Conservation (phyloP, 371 early-diverging fungal genomes). For the Haplosporangium sp. region DNA sequence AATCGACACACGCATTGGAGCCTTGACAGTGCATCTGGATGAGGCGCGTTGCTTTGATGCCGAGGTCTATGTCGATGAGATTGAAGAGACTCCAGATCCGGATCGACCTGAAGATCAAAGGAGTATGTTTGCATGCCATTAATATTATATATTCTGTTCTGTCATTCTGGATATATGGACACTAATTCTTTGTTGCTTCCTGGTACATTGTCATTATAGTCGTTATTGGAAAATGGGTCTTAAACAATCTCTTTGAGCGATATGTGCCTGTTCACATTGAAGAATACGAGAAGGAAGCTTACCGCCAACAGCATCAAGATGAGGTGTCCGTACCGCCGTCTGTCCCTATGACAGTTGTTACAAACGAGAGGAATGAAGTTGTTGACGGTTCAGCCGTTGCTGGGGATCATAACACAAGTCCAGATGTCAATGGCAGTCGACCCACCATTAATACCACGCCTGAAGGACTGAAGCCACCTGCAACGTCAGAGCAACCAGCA, state of each 20-base stretch:
- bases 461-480: slow-evolving; percentile 23
- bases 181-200: background rate
- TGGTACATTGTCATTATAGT: slow-evolving; percentile 57
- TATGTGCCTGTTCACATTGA: slow-evolving; percentile 62
- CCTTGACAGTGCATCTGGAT: slow-evolving; percentile 87
- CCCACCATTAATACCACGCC: slow-evolving; percentile 42
- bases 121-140: slow-evolving; percentile 57
- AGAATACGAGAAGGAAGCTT: slow-evolving; percentile 51
- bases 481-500: slow-evolving; percentile 2
- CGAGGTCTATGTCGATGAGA: slow-evolving; percentile 86
- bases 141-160: background rate
- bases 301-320: slow-evolving; percentile 41
- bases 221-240: slow-evolving; percentile 87
- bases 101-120: slow-evolving; percentile 76
- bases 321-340: slow-evolving; percentile 4
- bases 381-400: slow-evolving; percentile 12
- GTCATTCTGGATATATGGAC: background rate
- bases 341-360: slow-evolving; percentile 41
- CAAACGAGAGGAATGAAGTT: slow-evolving; percentile 42
- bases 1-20: slow-evolving; percentile 90
- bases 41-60: slow-evolving; percentile 84
- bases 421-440: slow-evolving; percentile 7
- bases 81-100: slow-evolving; percentile 58
- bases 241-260: slow-evolving; percentile 74
- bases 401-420: background rate